Evolutionary conservation across 441 rosid species (phyloP).

Genomic region (Arabidopsis hybrid): DNA sequence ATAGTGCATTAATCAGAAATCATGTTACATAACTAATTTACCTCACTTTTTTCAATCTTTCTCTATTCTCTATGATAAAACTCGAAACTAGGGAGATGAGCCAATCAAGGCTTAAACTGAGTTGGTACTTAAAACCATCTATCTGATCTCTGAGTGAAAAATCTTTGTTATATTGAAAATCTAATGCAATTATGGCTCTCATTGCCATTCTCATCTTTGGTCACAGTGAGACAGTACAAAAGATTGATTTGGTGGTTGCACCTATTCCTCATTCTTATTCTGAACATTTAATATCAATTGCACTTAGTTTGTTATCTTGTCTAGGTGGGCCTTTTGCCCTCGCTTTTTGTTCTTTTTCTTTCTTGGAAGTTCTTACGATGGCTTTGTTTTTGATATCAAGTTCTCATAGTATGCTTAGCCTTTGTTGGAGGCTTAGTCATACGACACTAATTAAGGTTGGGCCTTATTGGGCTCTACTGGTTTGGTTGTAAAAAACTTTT

Average conservation of each 20-base stretch:
- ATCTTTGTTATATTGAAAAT: constrained; percentile 13
- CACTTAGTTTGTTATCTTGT: constrained; percentile 4
- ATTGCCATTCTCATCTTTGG: constrained; percentile 14
- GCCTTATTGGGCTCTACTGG: background rate
- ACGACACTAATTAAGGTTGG: background rate
- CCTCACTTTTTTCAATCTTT: too few relatives aligned
- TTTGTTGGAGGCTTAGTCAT: too few relatives aligned
- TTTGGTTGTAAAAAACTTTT: background rate
- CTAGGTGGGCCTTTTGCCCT: constrained; percentile 12
- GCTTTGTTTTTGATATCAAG: background rate
- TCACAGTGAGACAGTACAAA: constrained; percentile 12
- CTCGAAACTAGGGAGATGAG: background rate
- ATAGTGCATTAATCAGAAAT: background rate
- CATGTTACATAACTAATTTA: too few relatives aligned
- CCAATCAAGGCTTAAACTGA: background rate
- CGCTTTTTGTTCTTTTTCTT: constrained; percentile 15
- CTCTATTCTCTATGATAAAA: too few relatives aligned
- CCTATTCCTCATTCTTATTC: constrained; percentile 17
- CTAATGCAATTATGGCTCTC: constrained; percentile 25
- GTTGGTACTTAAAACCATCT: constrained; percentile 15
- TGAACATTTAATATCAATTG: constrained; percentile 22
- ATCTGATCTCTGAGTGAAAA: constrained; percentile 2
- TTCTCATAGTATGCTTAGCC: background rate
- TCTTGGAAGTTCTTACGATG: background rate
- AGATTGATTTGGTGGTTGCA: constrained; percentile 35